These are phyloP conservation scores for Triticum aestivum DNA, from an alignment of 176 grass and related monocot species.

Conservation along the genomic window IWGSC_CS_RefSeq_v2.1 NC_057803.1:457677226-457677725, in stretches of 20 bases:
- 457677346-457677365: neutral
- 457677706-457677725: neutral
- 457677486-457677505: constrained; percentile 12
- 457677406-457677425: constrained; percentile 5
- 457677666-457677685: neutral
- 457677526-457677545: neutral
- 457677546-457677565: neutral
- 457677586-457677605: neutral
- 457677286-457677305: neutral
- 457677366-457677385: neutral
- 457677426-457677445: neutral
- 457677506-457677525: neutral
- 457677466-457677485: neutral
- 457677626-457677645: neutral
- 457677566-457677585: neutral
- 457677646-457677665: neutral
- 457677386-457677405: neutral
- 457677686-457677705: neutral
- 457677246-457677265: neutral
- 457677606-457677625: neutral
- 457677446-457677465: constrained; percentile 9
- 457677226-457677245: constrained; percentile 26
- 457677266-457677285: neutral
- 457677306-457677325: neutral
- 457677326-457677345: neutral